Base-by-base conservation (phyloP, 2,329 filamentous ascomycete genomes). In the Tetracladium maxilliforme region DNA sequence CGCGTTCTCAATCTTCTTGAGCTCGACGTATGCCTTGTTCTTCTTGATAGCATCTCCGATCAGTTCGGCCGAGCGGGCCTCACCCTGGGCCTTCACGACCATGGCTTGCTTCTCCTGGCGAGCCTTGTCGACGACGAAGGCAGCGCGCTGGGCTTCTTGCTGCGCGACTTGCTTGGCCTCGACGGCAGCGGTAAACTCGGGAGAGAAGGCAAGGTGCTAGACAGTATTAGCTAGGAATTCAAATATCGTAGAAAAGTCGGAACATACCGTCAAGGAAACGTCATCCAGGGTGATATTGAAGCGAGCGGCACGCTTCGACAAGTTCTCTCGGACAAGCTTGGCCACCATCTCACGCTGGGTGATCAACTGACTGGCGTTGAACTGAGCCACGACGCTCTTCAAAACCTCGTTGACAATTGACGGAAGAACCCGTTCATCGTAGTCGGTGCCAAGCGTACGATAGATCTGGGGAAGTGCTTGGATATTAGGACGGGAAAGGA, bases 21-120 rank as follows among this genome's bases (percentile, higher is more conserved):
- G 70, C 56, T 95, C 90, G 35, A 98, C 72, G 52, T 98, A 98
- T 37, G 83, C 79, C 59, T 86, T 79, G 63, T 70, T 92, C 78
- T 95, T 98, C 81, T 95, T 98, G 73, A 98, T 92, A 33, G 90
- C 90, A 26, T 98, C 90, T 55, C 90, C 90, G 45, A 98, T 94
- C 36, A 98, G 75, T 59, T 98, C 86, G 23, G 90, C 90, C 19
- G 90, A 95, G 38, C 90, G 81, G 24, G 90, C 90, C 61, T 98
- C 90, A 83, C 90, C 90, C 72, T 95, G 90, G 4, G 90, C 90
- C 58, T 84, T 83, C 48, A 98, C 90, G 28, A 98, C 84, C 62
- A 86, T 94, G 42, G 90, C 90, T 60, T 98, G 90, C 67, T 98
- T 98, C 69, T 98, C 90, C 58, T 98, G 90, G 39, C 90, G 77